Conservation (phyloP, 164 flowering plant genomes). For the Umbellularia californica region DNA sequence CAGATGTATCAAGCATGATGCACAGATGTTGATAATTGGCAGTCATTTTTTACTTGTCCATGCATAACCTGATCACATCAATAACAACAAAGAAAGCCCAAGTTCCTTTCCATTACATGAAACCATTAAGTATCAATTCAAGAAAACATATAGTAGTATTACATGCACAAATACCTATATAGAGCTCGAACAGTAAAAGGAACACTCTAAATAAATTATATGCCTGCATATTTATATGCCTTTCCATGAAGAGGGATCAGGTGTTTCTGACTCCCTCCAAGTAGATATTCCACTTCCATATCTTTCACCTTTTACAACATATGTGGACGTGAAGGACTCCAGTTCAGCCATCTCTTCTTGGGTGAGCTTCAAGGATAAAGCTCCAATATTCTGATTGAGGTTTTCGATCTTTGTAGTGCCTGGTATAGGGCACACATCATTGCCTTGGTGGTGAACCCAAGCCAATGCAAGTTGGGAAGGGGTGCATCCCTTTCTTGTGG, state of each 20-base stretch:
- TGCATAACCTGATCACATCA: no score
- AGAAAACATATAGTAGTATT: no score
- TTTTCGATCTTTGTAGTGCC: conserved; percentile 50
- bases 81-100: no score
- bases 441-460: conserved; percentile 39
- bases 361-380: conserved; percentile 35
- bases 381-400: conserved; percentile 37
- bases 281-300: conserved; percentile 5
- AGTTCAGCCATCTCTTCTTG: conserved; percentile 37
- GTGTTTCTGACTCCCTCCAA: conserved; percentile 22
- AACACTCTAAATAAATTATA: no score
- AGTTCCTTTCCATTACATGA: no score
- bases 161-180: no score
- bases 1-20: no score
- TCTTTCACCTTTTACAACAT: conserved; percentile 31
- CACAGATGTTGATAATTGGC: no score
- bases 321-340: conserved; percentile 24
- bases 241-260: conserved; percentile 12
- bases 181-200: no score
- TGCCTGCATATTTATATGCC: neutral
- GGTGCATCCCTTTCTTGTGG: conserved; percentile 33
- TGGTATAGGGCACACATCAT: conserved; percentile 38
- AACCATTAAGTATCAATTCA: no score
- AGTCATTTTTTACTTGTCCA: no score
- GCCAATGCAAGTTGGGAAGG: conserved; percentile 38